Evolutionary conservation across 441 rosid genomes (phyloP), one percentile per base, ranked within the genome.

Genomic region (Adansonia gregorii): DNA sequence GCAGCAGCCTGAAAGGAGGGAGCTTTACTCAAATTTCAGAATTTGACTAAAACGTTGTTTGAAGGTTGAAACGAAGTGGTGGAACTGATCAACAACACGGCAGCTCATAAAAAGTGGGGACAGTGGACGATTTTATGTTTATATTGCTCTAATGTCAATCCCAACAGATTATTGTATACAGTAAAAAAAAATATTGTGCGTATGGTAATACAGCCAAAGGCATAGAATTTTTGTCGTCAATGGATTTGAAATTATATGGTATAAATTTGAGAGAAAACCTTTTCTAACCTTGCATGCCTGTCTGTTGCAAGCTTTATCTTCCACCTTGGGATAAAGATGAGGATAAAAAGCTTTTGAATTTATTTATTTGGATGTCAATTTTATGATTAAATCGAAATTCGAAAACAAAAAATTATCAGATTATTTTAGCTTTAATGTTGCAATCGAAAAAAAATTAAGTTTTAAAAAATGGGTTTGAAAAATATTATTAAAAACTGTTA

Each of bases 81-180:
- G 72, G 84, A 86, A 86, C 76, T 14, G 35, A 80, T 83, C 82
- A 86, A 86, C 72, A 24, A 76, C 88, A 74, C 84, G 85, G 79
- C 45, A 27, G 54, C 64, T 72, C 80, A 11, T 76, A 27, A 27
- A 41, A 54, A 35, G 70, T 35, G 70, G 80, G 73, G 45, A 63
- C 52, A 24, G 71, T 71, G 45, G 39, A 14, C 2, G 0, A 22
- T 43, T 45, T 24, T 24, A 27, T 46, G 77, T 74, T 24, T 59
- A 48, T 27, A 22, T 41, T 48, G 11, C 5, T 55, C 22, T 15
- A 2, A 27, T 71, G 75, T 55, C 51, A 72, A 55, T 22, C 41
- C 63, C 46, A 19, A 72, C 75, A 41, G 0, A 27, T 20, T 11
- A 55, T 72, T 72, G 17, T 54, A 72, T 10, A 72, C 56, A 39